Base-by-base conservation (phyloP, 306 rosid species). In the Begonia loranthoides region DNA sequence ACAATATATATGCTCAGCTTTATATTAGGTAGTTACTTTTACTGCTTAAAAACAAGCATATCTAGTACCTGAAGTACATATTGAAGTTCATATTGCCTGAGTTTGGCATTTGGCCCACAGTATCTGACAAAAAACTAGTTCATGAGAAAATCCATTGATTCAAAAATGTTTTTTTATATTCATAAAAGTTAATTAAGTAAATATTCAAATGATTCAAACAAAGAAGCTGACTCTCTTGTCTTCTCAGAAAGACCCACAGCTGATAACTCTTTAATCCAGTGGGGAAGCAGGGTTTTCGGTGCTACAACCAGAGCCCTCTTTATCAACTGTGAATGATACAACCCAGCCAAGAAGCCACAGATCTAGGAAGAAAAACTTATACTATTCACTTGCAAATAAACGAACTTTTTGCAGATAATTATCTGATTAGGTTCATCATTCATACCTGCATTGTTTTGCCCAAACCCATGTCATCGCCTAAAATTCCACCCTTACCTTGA, bases 371-470 rank as follows among this genome's bases (percentile, higher is more conserved):
- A 69, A 63, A 39, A 39, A 57, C 9, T 28, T 28, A 28, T 28
- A 28, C 6, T 28, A 28, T 28, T 28, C 36, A 28, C 8, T 28
- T 8, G 5, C 36, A 5, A 28, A 5, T 28, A 28, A 8, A 28
- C 5, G 36, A 28, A 28, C 36, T 28, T 28, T 28, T 28, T 28
- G 36, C 12, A 64, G 44, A 49, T 28, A 41, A 40, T 4, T 17
- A 64, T 28, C 24, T 13, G 64, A 3, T 33, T 41, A 58, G 41
- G 52, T 62, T 3, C 19, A 21, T 39, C 45, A 22, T 66, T 61
- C 53, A 43, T 81, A 84, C 97, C 87, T 88, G 97, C 97, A 84
- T 88, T 14, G 97, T 88, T 76, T 88, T 88, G 6, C 97, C 97
- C 70, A 88, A 56, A 45, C 97, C 97, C 97, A 84, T 88, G 66